Conservation (phyloP, 2,329 filamentous ascomycete species). For the Colletotrichum tabaci region DNA sequence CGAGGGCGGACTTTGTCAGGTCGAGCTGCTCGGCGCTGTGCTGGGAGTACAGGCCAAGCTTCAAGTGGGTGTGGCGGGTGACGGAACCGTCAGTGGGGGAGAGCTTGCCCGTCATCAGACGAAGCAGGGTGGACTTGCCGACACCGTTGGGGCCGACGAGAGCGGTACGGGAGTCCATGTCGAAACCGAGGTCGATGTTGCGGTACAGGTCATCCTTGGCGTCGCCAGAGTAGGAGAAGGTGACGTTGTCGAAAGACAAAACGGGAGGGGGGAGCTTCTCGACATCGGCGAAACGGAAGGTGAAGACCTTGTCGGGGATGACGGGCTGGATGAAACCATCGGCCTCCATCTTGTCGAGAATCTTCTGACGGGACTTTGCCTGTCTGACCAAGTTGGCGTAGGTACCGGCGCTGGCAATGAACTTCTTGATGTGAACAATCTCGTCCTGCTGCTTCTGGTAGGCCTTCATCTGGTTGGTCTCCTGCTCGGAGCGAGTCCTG, state of each 20-base stretch:
- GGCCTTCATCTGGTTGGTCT: conserved; percentile 98
- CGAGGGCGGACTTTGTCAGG: conserved; percentile 95
- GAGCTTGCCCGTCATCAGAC: conserved; percentile 96
- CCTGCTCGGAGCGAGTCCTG: conserved; percentile 95
- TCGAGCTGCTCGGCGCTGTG: conserved; percentile 99
- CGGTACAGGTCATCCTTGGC: conserved; percentile 93
- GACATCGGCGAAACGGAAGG: conserved; percentile 97
- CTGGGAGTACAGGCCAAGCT: conserved; percentile 98
- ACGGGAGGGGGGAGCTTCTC: conserved; percentile 99
- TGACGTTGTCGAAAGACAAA: conserved; percentile 95
- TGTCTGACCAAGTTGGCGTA: conserved; percentile 99
- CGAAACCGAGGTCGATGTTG: conserved; percentile 97
- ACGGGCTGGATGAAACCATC: conserved; percentile 98
- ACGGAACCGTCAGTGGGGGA: conserved; percentile 87
- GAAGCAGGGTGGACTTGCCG: conserved; percentile 96
- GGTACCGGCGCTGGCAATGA: conserved; percentile 99
- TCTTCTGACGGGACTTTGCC: conserved; percentile 99
- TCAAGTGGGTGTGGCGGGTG: conserved; percentile 95
- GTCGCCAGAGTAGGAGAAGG: conserved; percentile 96
- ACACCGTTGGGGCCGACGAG: conserved; percentile 99
- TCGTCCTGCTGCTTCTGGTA: conserved; percentile 99
- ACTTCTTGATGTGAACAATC: conserved; percentile 99
- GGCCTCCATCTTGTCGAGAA: conserved; percentile 99
- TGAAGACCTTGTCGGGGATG: conserved; percentile 87
- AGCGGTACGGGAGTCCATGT: conserved; percentile 98